A percentile compares a stretch with the other conserved stretches of the same genome.
Conservation (phyloP, 805 yeast genomes). For the Myxozyma udenii region DNA sequence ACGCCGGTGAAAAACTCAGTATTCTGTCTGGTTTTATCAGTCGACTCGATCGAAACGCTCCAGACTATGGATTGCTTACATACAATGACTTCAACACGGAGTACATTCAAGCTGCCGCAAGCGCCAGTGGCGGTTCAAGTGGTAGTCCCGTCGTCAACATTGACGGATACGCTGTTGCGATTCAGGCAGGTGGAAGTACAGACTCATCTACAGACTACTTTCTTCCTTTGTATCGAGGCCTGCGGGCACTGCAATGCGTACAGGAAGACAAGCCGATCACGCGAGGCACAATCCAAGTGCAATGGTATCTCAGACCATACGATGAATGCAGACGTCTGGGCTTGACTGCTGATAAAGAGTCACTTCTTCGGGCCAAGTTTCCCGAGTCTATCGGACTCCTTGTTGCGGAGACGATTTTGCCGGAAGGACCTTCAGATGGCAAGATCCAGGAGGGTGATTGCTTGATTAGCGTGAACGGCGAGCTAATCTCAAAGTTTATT, state of each 20-base stretch:
- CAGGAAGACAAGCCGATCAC: conserved; percentile 60
- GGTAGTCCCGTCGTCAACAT: conserved; percentile 95
- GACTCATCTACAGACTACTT: conserved; percentile 93
- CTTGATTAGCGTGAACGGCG: conserved; percentile 67
- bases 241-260: conserved; percentile 74
- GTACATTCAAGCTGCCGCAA: conserved; percentile 56
- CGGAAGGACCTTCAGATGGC: conserved; percentile 79
- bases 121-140: conserved; percentile 92
- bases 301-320: conserved; percentile 75
- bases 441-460: conserved; percentile 81
- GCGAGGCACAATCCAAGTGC: conserved; percentile 89
- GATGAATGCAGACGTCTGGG: conserved; percentile 91
- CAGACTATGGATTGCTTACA: conserved; percentile 83
- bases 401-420: conserved; percentile 77
- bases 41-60: conserved; percentile 88
- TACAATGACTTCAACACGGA: conserved; percentile 54
- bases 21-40: conserved; percentile 81
- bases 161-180: conserved; percentile 81
- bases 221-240: conserved; percentile 77
- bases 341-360: conserved; percentile 68
- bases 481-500: conserved; percentile 63
- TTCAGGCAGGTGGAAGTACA: conserved; percentile 82
- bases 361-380: conserved; percentile 59
- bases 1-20: conserved; percentile 90
- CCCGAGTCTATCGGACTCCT: conserved; percentile 76